Evolutionary conservation across 2,329 filamentous ascomycete genomes (phyloP), one percentile per base, ranked within the genome.

Genomic region (Ceratocystis variospora): DNA sequence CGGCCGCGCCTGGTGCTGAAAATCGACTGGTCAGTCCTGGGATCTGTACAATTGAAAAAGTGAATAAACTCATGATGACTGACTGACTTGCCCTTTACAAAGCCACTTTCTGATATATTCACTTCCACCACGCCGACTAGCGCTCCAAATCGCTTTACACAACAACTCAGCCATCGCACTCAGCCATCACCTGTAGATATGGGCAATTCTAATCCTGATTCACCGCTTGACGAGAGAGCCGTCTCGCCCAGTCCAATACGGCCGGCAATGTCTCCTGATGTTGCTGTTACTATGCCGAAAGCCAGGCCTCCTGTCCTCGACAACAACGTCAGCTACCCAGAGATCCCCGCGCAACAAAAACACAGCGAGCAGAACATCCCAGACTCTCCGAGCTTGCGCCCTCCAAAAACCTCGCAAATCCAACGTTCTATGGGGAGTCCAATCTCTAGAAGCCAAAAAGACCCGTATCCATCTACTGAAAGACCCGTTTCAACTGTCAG

Each of bases 91-190:
- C 8, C 50, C 7, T 62, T 17, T 37, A 7, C 70, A 5, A 69
- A 87, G 83, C 84, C 84, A 62, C 75, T 87, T 12, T 83, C 84
- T 19, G 78, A 83, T 71, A 79, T 84, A 10, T 83, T 84, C 71
- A 31, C 59, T 8, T 81, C 81, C 33, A 76, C 81, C 12, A 82
- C 80, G 44, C 79, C 80, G 17, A 80, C 81, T 71, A 79, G 77
- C n/a, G 76, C 78, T 8, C 76, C 79, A 6, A 85, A 80, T 68
- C 80, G 81, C 2, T 82, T 85, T 59, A 77, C 77, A 70, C 79
- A 78, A 75, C 78, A 72, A 72, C 76, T 74, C 67, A 74, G 74
- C 64, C 81, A 80, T 70, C 77, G 78, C 53, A 57, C 66, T 2
- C 81, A 81, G 69, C 79, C 83, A 55, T 79, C 84, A 31, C 59